These are phyloP conservation scores for Lunasporangiospora selenospora DNA, from an alignment of 192 early-diverging fungal genomes.

Conservation along the genomic window DNA sequence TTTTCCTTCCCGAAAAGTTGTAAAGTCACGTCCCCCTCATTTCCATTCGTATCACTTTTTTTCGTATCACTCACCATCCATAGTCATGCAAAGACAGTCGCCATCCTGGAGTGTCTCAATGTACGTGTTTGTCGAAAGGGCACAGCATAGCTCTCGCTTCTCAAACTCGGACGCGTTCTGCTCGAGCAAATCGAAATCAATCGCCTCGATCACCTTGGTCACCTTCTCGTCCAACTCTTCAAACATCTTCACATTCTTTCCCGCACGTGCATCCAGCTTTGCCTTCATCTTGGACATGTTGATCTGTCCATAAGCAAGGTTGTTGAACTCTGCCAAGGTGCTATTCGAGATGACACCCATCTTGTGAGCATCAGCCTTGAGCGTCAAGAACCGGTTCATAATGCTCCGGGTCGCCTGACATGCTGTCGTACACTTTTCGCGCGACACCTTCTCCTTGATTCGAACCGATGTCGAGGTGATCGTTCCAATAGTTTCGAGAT, in stretches of 20 bases:
- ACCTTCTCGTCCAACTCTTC: conserved; percentile 49
- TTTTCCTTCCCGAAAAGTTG: no score
- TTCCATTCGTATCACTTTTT: no score
- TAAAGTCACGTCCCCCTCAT: no score
- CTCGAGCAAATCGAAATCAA: conserved; percentile 46
- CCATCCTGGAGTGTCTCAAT: conserved; percentile 47
- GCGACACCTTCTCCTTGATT: conserved; percentile 11
- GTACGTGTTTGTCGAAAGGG: conserved; percentile 47
- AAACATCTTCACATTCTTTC: conserved; percentile 46
- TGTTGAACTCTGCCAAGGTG: conserved; percentile 48
- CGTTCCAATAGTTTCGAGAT: conserved; percentile 13
- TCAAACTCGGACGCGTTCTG: conserved; percentile 33
- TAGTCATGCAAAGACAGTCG: conserved; percentile 51
- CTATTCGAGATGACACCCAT: conserved; percentile 47
- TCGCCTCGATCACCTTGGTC: conserved; percentile 13
- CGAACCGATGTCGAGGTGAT: conserved; percentile 10
- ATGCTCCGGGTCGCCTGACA: conserved; percentile 21
- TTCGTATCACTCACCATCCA: conserved; percentile 38
- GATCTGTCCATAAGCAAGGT: conserved; percentile 50
- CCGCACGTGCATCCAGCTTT: conserved; percentile 38
- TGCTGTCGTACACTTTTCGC: conserved; percentile 25
- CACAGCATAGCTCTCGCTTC: conserved; percentile 33
- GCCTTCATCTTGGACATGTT: conserved; percentile 44
- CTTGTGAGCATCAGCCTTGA: conserved; percentile 45
- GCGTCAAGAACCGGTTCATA: conserved; percentile 28